phyloP scores from a whole-genome alignment of 192 early-diverging fungal genomes.

The Backusella morwellensis region DNA sequence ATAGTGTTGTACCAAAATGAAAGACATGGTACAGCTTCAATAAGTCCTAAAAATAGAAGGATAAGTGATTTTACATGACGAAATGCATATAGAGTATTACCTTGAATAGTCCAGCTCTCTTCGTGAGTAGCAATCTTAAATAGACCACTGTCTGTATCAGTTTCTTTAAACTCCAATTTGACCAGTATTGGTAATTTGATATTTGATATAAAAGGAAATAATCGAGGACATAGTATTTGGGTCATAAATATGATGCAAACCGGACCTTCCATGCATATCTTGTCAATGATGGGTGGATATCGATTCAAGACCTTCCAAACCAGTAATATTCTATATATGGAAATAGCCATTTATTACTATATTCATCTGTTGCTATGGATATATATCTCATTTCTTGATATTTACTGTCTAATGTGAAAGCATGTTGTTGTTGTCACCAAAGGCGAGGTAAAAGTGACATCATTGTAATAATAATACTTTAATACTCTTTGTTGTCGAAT shows the following conservation, averaged over 20 bases:
- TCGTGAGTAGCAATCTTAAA: conserved; percentile 47
- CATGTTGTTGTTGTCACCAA: conserved; percentile 45
- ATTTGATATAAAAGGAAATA: conserved; percentile 46
- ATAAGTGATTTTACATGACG: background rate
- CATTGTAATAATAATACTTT: conserved; percentile 48
- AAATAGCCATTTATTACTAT: conserved; percentile 9
- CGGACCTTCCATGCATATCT: conserved; percentile 24
- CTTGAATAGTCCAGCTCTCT: conserved; percentile 58
- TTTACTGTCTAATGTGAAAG: conserved; percentile 50
- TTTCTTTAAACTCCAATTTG: conserved; percentile 46
- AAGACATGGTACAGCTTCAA: conserved; percentile 47
- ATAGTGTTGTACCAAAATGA: conserved; percentile 56
- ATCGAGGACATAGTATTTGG: conserved; percentile 47
- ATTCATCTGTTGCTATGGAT: background rate
- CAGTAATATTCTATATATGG: conserved; percentile 1
- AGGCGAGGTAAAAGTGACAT: conserved; percentile 48
- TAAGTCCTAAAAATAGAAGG: conserved; percentile 26
- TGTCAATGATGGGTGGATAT: background rate
- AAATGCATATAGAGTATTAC: conserved; percentile 3
- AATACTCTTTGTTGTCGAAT: conserved; percentile 52
- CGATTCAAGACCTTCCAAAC: conserved; percentile 6
- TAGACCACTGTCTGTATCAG: conserved; percentile 31
- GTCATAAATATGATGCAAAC: conserved; percentile 46
- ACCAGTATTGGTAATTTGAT: conserved; percentile 48
- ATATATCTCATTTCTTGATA: background rate